Conservation (phyloP, 352 stramenopile genomes). For the Globisporangium nagaii region DNA sequence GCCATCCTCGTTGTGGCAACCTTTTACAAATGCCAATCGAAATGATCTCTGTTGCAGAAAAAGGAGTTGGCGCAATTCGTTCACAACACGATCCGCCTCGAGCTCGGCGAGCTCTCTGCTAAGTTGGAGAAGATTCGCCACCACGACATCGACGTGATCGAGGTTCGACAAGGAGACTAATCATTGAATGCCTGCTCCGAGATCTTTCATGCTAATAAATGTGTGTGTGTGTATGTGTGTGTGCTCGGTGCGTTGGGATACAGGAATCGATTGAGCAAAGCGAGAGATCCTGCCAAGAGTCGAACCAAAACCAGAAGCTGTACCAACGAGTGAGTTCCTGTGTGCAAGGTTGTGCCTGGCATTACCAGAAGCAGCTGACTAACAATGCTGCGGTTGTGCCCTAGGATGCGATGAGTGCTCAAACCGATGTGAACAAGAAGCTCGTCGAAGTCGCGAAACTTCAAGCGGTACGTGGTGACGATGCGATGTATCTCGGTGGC, state of each 20-base stretch:
- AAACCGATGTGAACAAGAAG: constrained; percentile 57
- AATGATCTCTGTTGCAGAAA: constrained; percentile 34
- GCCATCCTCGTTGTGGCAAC: too few relatives aligned
- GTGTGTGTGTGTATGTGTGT: not conserved
- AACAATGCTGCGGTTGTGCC: not conserved
- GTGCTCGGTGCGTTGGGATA: too few relatives aligned
- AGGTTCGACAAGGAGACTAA: constrained; percentile 15
- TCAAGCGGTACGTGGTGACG: constrained; percentile 37
- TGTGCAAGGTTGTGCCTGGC: not conserved
- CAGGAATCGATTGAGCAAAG: constrained; percentile 51
- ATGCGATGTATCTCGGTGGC: too few relatives aligned
- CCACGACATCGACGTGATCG: constrained; percentile 42
- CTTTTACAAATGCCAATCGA: too few relatives aligned
- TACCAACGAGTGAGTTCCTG: constrained; percentile 34
- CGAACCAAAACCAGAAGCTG: constrained; percentile 47
- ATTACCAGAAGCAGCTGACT: not conserved
- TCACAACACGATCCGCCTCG: constrained; percentile 42
- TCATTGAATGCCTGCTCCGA: not conserved
- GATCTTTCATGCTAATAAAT: not conserved
- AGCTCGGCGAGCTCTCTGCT: constrained; percentile 46
- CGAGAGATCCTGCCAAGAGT: constrained; percentile 44
- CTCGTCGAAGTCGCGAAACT: constrained; percentile 64
- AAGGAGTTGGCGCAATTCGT: constrained; percentile 63
- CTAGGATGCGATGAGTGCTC: constrained; percentile 40
- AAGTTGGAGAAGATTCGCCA: constrained; percentile 62